Conservation (phyloP, 2,329 filamentous ascomycete genomes). For the Alternaria infectoria region DNA sequence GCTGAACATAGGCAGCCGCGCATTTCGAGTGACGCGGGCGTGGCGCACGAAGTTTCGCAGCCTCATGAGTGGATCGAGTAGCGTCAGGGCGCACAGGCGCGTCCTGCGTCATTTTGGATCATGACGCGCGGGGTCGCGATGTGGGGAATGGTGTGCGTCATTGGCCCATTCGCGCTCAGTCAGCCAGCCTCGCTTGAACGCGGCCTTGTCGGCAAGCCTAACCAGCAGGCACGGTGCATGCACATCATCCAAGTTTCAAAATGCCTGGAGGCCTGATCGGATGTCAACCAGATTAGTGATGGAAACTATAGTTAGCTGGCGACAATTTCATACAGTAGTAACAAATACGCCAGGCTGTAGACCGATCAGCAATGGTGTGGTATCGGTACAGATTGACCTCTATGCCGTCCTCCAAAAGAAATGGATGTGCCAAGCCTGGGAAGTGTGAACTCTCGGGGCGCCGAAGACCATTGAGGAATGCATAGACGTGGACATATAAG, state of each 20-base stretch:
- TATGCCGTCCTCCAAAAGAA: background rate
- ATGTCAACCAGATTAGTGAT: background rate
- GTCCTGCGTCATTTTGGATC: background rate
- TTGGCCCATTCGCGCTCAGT: background rate
- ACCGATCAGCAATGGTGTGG: background rate
- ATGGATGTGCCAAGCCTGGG: background rate
- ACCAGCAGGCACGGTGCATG: background rate
- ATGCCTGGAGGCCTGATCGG: background rate
- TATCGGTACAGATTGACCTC: background rate
- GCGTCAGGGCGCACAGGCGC: background rate
- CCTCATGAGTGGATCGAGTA: slow-evolving; percentile 18
- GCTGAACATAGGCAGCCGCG: slow-evolving; percentile 9
- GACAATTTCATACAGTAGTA: background rate
- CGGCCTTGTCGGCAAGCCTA: background rate
- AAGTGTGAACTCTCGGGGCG: background rate
- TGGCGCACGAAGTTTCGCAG: slow-evolving; percentile 22
- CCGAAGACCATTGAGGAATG: background rate
- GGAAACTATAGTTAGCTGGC: background rate
- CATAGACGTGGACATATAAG: background rate
- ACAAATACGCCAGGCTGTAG: background rate
- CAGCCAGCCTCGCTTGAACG: background rate
- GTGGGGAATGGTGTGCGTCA: background rate
- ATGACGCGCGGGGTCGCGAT: background rate
- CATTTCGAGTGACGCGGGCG: slow-evolving; percentile 18
- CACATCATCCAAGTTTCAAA: background rate